phyloP scores from a whole-genome alignment of 129 eudicot genomes.

The Ambrosia trifida region DNA sequence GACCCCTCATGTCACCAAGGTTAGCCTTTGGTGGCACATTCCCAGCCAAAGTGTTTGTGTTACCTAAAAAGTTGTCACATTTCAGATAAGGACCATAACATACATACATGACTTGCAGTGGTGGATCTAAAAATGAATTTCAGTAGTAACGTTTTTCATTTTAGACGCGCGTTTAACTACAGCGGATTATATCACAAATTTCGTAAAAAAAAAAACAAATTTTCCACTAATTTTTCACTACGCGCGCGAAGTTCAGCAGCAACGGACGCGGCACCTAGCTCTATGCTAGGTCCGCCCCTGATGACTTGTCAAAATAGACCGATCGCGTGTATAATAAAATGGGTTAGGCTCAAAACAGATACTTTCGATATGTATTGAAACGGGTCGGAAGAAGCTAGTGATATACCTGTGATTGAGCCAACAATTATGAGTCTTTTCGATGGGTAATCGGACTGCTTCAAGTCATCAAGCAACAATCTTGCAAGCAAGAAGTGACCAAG shows the following conservation, averaged over 20 bases:
- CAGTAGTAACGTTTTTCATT: no score
- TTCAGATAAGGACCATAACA: constrained; percentile 5
- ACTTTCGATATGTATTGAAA: neutral
- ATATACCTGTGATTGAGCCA: constrained; percentile 67
- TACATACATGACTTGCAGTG: no score
- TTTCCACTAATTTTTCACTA: no score
- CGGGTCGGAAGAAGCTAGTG: neutral
- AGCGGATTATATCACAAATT: no score
- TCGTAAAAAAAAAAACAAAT: no score
- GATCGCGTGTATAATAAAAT: neutral
- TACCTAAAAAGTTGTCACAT: constrained; percentile 40
- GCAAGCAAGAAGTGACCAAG: constrained; percentile 81
- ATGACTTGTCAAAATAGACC: neutral
- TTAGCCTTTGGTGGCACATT: constrained; percentile 93
- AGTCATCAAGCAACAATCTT: constrained; percentile 64
- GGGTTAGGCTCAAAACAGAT: neutral
- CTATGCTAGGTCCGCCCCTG: no score
- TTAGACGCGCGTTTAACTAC: no score
- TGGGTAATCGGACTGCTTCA: constrained; percentile 83
- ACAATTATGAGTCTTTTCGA: constrained; percentile 77
- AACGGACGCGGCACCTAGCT: no score
- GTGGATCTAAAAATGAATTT: no score
- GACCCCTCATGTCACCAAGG: constrained; percentile 80
- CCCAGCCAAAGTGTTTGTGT: constrained; percentile 87
- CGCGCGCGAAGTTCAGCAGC: no score